Evolutionary conservation across 1,139 yeast species (phyloP).

Genomic region (Scheffersomyces illinoinensis): DNA sequence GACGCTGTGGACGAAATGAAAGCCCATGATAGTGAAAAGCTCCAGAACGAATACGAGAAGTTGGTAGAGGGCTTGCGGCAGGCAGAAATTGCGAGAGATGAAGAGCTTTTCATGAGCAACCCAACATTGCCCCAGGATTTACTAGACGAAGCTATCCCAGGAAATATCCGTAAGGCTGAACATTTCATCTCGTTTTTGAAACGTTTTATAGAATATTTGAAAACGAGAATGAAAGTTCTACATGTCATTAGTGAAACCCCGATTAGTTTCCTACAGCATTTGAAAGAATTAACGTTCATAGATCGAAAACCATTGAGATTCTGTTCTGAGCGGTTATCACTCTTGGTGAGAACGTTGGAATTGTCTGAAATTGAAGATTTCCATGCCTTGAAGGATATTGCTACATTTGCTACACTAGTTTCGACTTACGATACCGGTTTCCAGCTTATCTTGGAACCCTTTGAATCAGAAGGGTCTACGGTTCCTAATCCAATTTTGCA

Average conservation of each 20-base stretch:
- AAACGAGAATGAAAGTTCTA: slow-evolving; percentile 95
- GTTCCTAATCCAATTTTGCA: slow-evolving; percentile 97
- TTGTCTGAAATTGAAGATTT: slow-evolving; percentile 88
- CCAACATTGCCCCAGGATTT: slow-evolving; percentile 87
- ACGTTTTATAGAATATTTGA: slow-evolving; percentile 88
- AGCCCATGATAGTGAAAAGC: slow-evolving; percentile 73
- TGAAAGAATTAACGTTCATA: slow-evolving; percentile 89
- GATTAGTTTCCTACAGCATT: slow-evolving; percentile 83
- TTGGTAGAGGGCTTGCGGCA: slow-evolving; percentile 86
- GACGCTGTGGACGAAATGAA: slow-evolving; percentile 81
- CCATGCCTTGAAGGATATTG: slow-evolving; percentile 90
- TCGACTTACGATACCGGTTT: slow-evolving; percentile 95
- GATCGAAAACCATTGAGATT: slow-evolving; percentile 89
- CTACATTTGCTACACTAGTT: slow-evolving; percentile 93
- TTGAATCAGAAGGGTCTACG: slow-evolving; percentile 94
- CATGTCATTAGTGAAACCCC: slow-evolving; percentile 98
- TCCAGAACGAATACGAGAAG: slow-evolving; percentile 88
- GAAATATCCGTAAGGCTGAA: slow-evolving; percentile 94
- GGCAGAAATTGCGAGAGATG: slow-evolving; percentile 70
- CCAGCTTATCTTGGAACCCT: slow-evolving; percentile 88
- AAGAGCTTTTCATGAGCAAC: slow-evolving; percentile 81
- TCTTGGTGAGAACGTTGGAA: slow-evolving; percentile 86
- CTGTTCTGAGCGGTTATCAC: slow-evolving; percentile 87
- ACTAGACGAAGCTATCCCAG: slow-evolving; percentile 92
- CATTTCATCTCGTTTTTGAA: slow-evolving; percentile 92